These are phyloP conservation scores for Penicillium cataractarum DNA, from an alignment of 495 filamentous ascomycete genomes.

Conservation along the genomic window DNA sequence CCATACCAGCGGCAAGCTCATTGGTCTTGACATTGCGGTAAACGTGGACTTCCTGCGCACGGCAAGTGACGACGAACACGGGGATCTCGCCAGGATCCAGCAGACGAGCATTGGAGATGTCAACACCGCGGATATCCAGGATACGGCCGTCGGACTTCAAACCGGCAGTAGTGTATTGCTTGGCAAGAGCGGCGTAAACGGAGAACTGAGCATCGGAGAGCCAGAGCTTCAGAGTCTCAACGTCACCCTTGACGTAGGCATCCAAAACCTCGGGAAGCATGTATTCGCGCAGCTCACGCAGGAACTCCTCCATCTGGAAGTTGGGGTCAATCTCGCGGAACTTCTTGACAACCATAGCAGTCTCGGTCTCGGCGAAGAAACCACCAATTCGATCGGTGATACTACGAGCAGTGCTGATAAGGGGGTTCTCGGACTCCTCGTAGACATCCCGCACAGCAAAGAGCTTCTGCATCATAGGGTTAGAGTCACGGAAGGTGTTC, in stretches of 20 bases:
- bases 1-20: conserved; percentile 95
- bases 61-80: conserved; percentile 93
- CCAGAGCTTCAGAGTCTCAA: conserved; percentile 89
- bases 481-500: conserved; percentile 87
- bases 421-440: conserved; percentile 94
- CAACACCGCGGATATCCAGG: conserved; percentile 90
- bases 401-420: conserved; percentile 89
- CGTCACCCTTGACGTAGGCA: conserved; percentile 95
- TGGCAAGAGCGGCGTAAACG: conserved; percentile 90
- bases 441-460: conserved; percentile 83
- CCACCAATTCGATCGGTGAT: conserved; percentile 91
- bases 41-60: conserved; percentile 97
- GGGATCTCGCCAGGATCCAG: conserved; percentile 97
- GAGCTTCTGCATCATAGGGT: conserved; percentile 83
- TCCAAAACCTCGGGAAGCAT: conserved; percentile 97
- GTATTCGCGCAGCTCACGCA: conserved; percentile 94
- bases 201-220: conserved; percentile 91
- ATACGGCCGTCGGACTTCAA: conserved; percentile 93
- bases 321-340: conserved; percentile 95
- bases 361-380: conserved; percentile 98
- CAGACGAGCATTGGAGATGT: conserved; percentile 84
- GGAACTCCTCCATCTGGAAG: conserved; percentile 93
- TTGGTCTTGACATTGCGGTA: conserved; percentile 89
- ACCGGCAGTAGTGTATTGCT: conserved; percentile 91
- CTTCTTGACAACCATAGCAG: conserved; percentile 93